Evolutionary conservation across 106 monocot genomes (phyloP), one percentile per base, ranked within the genome.

Genomic region (Posidonia australis): DNA sequence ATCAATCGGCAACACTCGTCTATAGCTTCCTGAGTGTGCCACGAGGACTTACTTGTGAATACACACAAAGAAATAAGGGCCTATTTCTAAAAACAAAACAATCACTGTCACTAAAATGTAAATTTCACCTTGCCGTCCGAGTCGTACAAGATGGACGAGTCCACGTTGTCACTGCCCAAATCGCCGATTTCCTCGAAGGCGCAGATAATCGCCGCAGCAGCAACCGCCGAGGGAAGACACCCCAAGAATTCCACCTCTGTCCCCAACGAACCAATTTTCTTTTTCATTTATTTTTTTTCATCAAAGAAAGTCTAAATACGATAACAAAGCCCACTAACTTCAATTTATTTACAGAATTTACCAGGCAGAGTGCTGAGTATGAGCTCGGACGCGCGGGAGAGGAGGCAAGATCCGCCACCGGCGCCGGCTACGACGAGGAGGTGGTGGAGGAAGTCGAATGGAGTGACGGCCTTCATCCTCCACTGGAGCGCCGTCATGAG

Each of bases 401-500:
- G 65, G 13, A 10, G 44, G 36, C 47, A 25, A 23, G 26, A 16
- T 17, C 54, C 17, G 26, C 76, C 81, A 2, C 62, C 67, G 72
- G 72, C 83, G 51, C 41, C 69, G 5, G 70, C 75, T 4, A 36
- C 36, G 36, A n/a, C n/a, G n/a, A n/a, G n/a, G 26, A 86, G 79
- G 72, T 60, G 70, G 44, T 80, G 71, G 31, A 86, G 31, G 72
- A 78, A 87, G 16, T 67, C 63, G 60, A 87, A 83, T 22, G 83
- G 78, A 2, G 80, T 83, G 27, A 75, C 71, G 1, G 80, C 67
- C 13, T 71, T 71, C 29, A 86, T 77, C 64, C 86, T 77, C 90
- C 85, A 90, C 26, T 83, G 54, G 29, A 90, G 53, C 10, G 77
- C 75, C 4, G 78, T 59, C 18, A 90, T 80, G 42, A 90, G 76